Evolutionary conservation across 1,284 basidiomycete genomes (phyloP), one percentile per base, ranked within the genome.

Genomic region (Rhodotorula glutinis): DNA sequence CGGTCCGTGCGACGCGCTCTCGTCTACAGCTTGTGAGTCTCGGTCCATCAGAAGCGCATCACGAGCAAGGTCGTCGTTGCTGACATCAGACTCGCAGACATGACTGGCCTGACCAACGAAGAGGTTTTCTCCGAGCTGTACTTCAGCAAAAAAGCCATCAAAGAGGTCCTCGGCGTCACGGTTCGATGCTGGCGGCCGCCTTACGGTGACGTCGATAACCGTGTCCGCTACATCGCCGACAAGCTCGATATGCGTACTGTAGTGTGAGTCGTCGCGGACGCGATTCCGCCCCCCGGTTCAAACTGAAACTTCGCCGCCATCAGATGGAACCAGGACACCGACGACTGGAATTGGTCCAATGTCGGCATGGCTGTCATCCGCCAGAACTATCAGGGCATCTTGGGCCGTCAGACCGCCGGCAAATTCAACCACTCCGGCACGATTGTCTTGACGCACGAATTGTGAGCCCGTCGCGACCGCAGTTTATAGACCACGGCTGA

Each of bases 71-170:
- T n/a, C n/a, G n/a, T n/a, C n/a, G n/a, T 38, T 11, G 33, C 33
- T 11, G 33, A 38, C 33, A 38, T 38, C 33, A 11, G 7, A 7
- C 7, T 1, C 38, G 14, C 66, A 62, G 60, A 70, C 65, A 68
- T 83, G 80, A 83, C 83, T 13, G 75, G 80, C 17, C 74, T 83
- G 58, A 78, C 79, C 61, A 79, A 81, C 76, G 81, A 82, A 62
- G 78, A 82, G 68, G 82, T 80, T 21, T 85, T 85, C 71, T 82
- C 83, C 54, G 83, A 84, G 76, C 78, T 84, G 43, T 84, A 82
- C 76, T 84, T 83, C 78, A 81, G 82, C 33, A 78, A 79, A 62
- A 77, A 82, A 71, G 77, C 76, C 53, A 83, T 83, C 80, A 81
- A 83, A 75, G 77, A 79, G 40, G 73, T 83, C 59, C 74, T 81